Evolutionary conservation across 2,329 filamentous ascomycete genomes (phyloP), one percentile per base, ranked within the genome.

Genomic region (Phoma herbarum): DNA sequence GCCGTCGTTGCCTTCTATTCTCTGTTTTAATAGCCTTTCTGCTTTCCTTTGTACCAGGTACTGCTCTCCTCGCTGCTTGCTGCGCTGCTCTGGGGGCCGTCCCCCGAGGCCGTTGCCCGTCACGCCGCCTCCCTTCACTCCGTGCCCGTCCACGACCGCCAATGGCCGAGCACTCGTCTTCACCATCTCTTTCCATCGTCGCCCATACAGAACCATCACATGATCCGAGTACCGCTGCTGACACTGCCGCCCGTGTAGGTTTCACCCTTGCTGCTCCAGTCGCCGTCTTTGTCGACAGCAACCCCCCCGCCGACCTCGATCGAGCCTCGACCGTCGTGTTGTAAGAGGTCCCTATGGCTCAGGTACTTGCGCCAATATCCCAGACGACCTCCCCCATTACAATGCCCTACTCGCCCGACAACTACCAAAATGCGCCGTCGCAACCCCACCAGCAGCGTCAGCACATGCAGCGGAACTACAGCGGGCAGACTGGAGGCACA

Each of bases 381-480:
- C 78, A 79, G 73, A 75, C 78, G 57, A 71, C 80, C 68, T 76
- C 74, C 70, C 76, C 80, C 70, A 81, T 82, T 72, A 80, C 79
- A 66, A 82, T 83, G 80, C 77, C 82, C 67, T 81, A 82, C 69
- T 77, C 81, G 51, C 79, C 81, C 60, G 80, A 82, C 74, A 77
- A 79, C 67, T 82, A 80, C 73, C 77, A 79, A 62, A 77, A 71
- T 68, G 66, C 73, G 49, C 69, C 74, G 46, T 65, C 74, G 62
- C 73, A 73, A 59, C 63, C 74, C 56, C 77, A 78, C 58, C 71
- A 74, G 52, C 70, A 73, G 52, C 58, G 52, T 39, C 58, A 60
- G 58, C 58, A 63, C 33, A 72, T 75, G 57, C 73, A 78, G 63
- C 75, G 80, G 59, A 70, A 75, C 43, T 80, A 82, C 72, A 81